Conservation (phyloP, 257 asterid species). For the Solanum clarkiae region DNA sequence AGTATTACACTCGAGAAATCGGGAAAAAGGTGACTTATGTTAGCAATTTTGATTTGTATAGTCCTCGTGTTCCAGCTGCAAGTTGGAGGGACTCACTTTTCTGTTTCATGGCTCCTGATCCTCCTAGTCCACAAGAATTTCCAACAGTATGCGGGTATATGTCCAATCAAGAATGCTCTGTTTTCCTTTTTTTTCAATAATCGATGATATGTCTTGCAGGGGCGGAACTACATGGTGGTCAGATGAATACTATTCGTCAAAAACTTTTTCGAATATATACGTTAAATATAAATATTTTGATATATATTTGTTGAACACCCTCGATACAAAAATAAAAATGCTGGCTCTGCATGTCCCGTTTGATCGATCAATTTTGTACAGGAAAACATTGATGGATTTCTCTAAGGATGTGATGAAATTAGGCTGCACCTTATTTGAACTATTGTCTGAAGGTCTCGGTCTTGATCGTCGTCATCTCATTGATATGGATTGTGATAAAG, state of each 20-base stretch:
- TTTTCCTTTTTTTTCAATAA: too few species aligned
- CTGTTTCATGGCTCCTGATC: constrained; percentile 18
- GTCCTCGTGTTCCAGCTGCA: constrained; percentile 18
- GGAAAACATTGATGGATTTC: constrained; percentile 14
- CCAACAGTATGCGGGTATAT: constrained; percentile 38
- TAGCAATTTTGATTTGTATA: not conserved
- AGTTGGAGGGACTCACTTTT: constrained; percentile 34
- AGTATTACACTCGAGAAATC: not conserved
- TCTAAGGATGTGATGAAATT: constrained; percentile 6
- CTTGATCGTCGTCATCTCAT: constrained; percentile 23
- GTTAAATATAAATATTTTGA: too few species aligned
- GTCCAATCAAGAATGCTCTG: not conserved
- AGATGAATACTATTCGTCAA: too few species aligned
- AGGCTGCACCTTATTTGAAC: constrained; percentile 25
- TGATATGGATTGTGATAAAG: constrained; percentile 6
- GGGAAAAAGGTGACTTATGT: not conserved
- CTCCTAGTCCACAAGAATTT: constrained; percentile 34
- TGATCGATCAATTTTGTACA: not conserved
- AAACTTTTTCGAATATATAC: too few species aligned
- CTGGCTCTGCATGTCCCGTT: not conserved
- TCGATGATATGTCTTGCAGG: too few species aligned
- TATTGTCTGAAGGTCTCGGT: constrained; percentile 52
- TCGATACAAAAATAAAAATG: too few species aligned
- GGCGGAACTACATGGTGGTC: too few species aligned
- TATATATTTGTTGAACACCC: too few species aligned